Conservation (phyloP, 805 yeast genomes). For the Wickerhamiella azymoides region DNA sequence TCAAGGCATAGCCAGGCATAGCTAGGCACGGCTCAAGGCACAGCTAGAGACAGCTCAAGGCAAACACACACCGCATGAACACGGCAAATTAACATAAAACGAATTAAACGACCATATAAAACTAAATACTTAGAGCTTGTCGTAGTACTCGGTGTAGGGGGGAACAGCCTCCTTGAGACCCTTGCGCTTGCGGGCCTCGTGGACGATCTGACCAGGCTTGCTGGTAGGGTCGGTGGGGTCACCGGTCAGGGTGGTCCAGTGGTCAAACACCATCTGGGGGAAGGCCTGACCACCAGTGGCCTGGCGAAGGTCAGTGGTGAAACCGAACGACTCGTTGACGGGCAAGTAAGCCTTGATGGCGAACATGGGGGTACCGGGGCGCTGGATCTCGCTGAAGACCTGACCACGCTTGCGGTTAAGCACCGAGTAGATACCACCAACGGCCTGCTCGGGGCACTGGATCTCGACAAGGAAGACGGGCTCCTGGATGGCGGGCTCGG, state of each 20-base stretch:
- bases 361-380: slow-evolving; percentile 99
- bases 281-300: slow-evolving; percentile 99
- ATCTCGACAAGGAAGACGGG: slow-evolving; percentile 98
- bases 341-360: slow-evolving; percentile 99
- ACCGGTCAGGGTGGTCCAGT: slow-evolving; percentile 85
- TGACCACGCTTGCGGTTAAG: slow-evolving; percentile 97
- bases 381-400: slow-evolving; percentile 97
- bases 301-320: slow-evolving; percentile 98
- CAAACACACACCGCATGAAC: too few species aligned
- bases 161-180: slow-evolving; percentile 97
- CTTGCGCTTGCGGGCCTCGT: slow-evolving; percentile 77
- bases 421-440: slow-evolving; percentile 99
- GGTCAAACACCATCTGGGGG: slow-evolving; percentile 99
- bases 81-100: too few species aligned
- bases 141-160: slow-evolving; percentile 97
- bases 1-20: too few species aligned
- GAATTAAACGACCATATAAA: background rate
- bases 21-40: too few species aligned
- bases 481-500: slow-evolving; percentile 98
- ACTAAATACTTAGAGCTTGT: slow-evolving; percentile 29
- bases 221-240: slow-evolving; percentile 80
- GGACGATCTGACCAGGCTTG: slow-evolving; percentile 53
- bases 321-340: slow-evolving; percentile 99
- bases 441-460: slow-evolving; percentile 98
- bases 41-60: too few species aligned